A percentile compares a stretch with the other conserved stretches of the same genome.
These are phyloP conservation scores for Kandelia obovata DNA, from an alignment of 345 rosid species.

Conservation along the genomic window DNA sequence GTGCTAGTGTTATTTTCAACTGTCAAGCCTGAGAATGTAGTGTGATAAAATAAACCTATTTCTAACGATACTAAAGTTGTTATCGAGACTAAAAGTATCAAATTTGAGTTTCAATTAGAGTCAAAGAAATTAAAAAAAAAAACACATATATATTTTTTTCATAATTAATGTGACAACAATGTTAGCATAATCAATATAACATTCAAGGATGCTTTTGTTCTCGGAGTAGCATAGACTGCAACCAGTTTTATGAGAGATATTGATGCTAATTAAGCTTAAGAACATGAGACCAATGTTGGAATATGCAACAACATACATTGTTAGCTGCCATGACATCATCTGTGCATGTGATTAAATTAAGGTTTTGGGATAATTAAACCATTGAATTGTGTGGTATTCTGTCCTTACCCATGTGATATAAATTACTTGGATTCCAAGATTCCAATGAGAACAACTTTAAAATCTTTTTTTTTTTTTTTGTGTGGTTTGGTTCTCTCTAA, in stretches of 20 bases:
- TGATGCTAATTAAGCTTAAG: slow-evolving; percentile 1
- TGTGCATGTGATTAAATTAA: slow-evolving; percentile 16
- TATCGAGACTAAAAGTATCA: too few relatives aligned
- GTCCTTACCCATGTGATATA: slow-evolving; percentile 38
- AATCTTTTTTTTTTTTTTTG: background rate
- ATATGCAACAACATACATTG: background rate
- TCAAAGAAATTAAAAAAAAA: too few relatives aligned
- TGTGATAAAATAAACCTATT: too few relatives aligned
- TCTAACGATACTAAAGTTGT: too few relatives aligned
- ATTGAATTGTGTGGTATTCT: slow-evolving; percentile 36
- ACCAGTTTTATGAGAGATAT: background rate
- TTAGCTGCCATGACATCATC: slow-evolving; percentile 13
- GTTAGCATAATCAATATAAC: too few relatives aligned
- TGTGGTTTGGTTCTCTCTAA: background rate
- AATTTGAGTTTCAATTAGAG: too few relatives aligned
- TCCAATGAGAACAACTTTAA: slow-evolving; percentile 18
- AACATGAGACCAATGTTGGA: background rate
- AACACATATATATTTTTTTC: too few relatives aligned
- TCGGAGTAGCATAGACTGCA: too few relatives aligned
- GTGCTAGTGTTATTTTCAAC: too few relatives aligned
- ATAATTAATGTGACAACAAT: too few relatives aligned
- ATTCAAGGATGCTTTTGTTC: too few relatives aligned
- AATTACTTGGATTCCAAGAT: slow-evolving; percentile 32
- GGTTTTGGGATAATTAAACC: slow-evolving; percentile 24
- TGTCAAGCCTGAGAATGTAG: too few relatives aligned